phyloP scores from a whole-genome alignment of 805 yeast genomes.

The Candida sonorensis region DNA sequence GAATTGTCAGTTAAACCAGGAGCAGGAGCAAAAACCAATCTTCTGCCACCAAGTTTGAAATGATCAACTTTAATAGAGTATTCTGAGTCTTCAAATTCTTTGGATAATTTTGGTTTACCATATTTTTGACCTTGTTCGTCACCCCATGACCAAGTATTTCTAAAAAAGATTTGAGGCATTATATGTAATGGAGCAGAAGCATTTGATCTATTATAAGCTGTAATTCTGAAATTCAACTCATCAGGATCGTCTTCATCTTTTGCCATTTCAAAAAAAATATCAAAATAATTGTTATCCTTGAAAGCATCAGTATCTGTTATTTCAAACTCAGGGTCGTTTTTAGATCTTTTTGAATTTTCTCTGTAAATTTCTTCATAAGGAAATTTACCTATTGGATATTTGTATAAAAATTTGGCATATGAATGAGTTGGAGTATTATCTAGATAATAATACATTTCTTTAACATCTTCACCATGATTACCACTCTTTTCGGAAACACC shows the following conservation, averaged over 20 bases:
- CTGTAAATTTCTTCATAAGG: conserved; percentile 73
- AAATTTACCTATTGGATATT: conserved; percentile 81
- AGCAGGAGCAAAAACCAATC: conserved; percentile 73
- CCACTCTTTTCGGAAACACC: conserved; percentile 68
- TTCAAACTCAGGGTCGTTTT: conserved; percentile 72
- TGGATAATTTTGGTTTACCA: conserved; percentile 42
- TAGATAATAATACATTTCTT: conserved; percentile 75
- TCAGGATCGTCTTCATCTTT: conserved; percentile 77
- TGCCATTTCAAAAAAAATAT: conserved; percentile 85
- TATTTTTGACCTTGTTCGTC: conserved; percentile 38
- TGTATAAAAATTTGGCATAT: conserved; percentile 84
- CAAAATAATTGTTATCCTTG: conserved; percentile 72
- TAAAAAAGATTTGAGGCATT: conserved; percentile 73
- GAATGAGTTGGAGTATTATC: conserved; percentile 93
- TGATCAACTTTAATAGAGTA: conserved; percentile 56
- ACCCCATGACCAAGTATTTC: conserved; percentile 96
- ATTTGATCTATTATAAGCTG: conserved; percentile 79
- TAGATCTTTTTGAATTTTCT: conserved; percentile 58
- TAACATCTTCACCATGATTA: conserved; percentile 94
- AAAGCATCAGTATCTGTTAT: conserved; percentile 73
- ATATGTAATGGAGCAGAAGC: conserved; percentile 86
- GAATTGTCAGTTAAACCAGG: conserved; percentile 59
- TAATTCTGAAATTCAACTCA: conserved; percentile 73
- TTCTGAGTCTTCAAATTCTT: conserved; percentile 31
- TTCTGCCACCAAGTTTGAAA: conserved; percentile 58